Evolutionary conservation across 768 basidiomycete species (phyloP).

Genomic region (Amanita exitialis): DNA sequence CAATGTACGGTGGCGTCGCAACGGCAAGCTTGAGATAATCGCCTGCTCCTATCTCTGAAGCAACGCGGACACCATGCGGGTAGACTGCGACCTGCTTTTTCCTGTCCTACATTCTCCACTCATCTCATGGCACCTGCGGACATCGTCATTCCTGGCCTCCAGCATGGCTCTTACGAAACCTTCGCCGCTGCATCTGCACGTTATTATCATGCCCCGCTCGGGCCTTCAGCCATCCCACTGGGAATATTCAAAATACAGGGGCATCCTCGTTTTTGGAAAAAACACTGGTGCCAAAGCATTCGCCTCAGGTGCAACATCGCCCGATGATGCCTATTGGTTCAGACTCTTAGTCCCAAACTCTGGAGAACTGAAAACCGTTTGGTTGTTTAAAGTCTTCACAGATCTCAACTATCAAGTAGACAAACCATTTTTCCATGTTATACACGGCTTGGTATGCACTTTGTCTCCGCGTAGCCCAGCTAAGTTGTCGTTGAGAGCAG

Average conservation of each 20-base stretch:
- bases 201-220: constrained; percentile 52
- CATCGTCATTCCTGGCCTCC: constrained; percentile 18
- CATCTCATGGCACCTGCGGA: neutral
- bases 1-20: neutral
- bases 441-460: constrained; percentile 69
- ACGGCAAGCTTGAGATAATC: neutral
- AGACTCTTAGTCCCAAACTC: constrained; percentile 48
- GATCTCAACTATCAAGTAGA: constrained; percentile 69
- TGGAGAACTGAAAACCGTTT: constrained; percentile 39
- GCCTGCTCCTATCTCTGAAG: neutral
- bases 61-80: constrained; percentile 4
- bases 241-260: constrained; percentile 50
- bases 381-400: constrained; percentile 56
- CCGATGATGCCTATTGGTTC: constrained; percentile 40
- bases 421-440: constrained; percentile 87
- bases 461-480: constrained; percentile 14
- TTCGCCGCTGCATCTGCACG: constrained; percentile 46
- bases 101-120: neutral
- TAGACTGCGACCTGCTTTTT: neutral
- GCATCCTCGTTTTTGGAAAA: constrained; percentile 46
- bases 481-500: constrained; percentile 45
- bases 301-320: neutral
- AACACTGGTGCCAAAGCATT: constrained; percentile 18
- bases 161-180: constrained; percentile 28
- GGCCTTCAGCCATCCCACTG: constrained; percentile 37